These are phyloP conservation scores for Eremochloa ophiuroides DNA, from an alignment of 176 grass and related monocot genomes.

Conservation along the genomic window DNA sequence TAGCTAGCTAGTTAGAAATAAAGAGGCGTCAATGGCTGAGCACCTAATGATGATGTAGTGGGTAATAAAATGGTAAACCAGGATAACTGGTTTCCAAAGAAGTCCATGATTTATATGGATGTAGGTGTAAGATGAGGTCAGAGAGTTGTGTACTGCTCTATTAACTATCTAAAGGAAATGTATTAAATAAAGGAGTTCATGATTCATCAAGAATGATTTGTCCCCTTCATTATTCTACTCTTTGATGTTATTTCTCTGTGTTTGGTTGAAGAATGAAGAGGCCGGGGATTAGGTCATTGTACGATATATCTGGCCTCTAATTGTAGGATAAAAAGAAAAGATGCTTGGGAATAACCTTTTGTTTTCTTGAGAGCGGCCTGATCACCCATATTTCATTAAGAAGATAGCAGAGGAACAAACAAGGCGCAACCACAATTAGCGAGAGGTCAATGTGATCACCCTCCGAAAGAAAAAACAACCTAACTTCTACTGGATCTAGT, in stretches of 20 bases:
- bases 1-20: neutral
- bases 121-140: neutral
- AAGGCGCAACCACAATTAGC: too few species aligned
- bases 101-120: neutral
- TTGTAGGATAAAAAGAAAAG: too few species aligned
- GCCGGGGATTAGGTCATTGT: neutral
- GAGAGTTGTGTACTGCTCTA: neutral
- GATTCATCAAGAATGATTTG: neutral
- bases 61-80: too few species aligned
- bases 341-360: too few species aligned
- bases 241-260: neutral
- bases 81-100: neutral
- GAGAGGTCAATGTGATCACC: too few species aligned
- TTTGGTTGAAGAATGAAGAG: neutral
- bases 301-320: neutral
- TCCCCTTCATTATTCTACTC: too few species aligned
- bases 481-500: too few species aligned
- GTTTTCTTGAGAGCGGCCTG: too few species aligned
- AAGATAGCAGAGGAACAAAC: too few species aligned
- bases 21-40: neutral
- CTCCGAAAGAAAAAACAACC: too few species aligned
- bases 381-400: too few species aligned
- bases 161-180: neutral
- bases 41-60: too few species aligned
- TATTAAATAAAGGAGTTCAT: neutral